A percentile compares a stretch with the other conserved stretches of the same genome.
These are phyloP conservation scores for Tulasnella sp. DNA, from an alignment of 768 basidiomycete genomes.

Conservation along the genomic window DNA sequence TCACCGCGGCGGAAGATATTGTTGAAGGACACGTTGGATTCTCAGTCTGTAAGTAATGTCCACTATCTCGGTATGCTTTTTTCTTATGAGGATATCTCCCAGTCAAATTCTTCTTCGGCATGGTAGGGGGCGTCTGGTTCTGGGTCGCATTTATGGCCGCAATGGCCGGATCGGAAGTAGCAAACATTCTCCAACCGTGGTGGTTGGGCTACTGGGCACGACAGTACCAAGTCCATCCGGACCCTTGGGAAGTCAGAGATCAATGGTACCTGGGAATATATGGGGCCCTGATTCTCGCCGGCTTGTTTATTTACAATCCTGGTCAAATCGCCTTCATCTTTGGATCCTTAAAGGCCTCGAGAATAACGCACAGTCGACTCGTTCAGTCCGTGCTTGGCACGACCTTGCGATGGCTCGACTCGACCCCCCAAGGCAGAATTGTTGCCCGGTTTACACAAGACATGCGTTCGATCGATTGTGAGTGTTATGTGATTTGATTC, in stretches of 20 bases:
- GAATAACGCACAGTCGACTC: conserved; percentile 51
- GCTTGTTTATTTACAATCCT: conserved; percentile 39
- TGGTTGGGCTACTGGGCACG: no score
- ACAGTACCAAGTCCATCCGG: no score
- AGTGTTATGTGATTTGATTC: neutral
- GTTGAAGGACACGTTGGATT: conserved; percentile 57
- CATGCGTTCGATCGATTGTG: conserved; percentile 30
- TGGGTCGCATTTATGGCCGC: conserved; percentile 36
- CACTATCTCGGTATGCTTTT: neutral
- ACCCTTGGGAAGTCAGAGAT: no score
- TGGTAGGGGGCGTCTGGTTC: conserved; percentile 38
- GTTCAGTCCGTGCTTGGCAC: no score
- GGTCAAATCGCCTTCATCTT: conserved; percentile 45
- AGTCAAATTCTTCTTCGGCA: conserved; percentile 42
- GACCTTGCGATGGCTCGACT: conserved; percentile 40
- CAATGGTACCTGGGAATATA: conserved; percentile 50
- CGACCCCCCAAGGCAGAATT: conserved; percentile 34
- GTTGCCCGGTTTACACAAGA: conserved; percentile 35
- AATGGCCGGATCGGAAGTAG: conserved; percentile 33
- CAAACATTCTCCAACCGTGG: conserved; percentile 38
- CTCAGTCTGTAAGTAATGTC: conserved; percentile 41
- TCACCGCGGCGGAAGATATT: conserved; percentile 64
- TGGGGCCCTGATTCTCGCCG: conserved; percentile 40
- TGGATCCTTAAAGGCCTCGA: conserved; percentile 54
- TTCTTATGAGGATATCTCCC: neutral